Conservation (phyloP, 2,329 filamentous ascomycete genomes). For the Metarhizium sp. region DNA sequence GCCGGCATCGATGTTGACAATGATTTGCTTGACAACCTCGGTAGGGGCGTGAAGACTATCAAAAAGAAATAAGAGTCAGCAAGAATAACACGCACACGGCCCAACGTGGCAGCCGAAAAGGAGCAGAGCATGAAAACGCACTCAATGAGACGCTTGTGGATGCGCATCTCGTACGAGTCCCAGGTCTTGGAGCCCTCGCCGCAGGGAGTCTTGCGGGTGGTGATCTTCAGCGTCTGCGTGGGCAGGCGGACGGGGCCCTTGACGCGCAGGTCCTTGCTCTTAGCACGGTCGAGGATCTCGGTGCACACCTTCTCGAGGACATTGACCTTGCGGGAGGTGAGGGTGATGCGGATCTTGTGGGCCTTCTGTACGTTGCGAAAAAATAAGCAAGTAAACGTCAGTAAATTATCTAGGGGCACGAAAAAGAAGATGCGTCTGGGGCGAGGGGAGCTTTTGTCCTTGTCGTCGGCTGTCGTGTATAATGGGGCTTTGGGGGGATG, state of each 20-base stretch:
- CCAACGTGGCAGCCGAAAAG: too few relatives aligned
- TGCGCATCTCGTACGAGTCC: slow-evolving; percentile 98
- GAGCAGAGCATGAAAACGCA: slow-evolving; percentile 32
- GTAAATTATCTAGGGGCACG: too few relatives aligned
- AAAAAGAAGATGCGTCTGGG: neutral
- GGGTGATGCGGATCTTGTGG: slow-evolving; percentile 97
- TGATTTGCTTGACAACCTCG: slow-evolving; percentile 95
- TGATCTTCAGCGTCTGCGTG: slow-evolving; percentile 94
- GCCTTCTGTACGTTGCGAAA: slow-evolving; percentile 52
- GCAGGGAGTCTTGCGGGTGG: slow-evolving; percentile 97
- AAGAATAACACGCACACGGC: neutral
- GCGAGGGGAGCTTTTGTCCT: neutral
- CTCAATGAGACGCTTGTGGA: slow-evolving; percentile 98
- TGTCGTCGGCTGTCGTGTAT: neutral
- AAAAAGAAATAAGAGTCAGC: slow-evolving; percentile 11
- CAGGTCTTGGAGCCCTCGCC: slow-evolving; percentile 99
- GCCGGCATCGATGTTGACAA: slow-evolving; percentile 91
- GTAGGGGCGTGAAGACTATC: slow-evolving; percentile 87
- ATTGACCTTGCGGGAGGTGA: slow-evolving; percentile 88
- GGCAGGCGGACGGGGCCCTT: slow-evolving; percentile 97
- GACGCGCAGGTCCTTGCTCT: slow-evolving; percentile 95
- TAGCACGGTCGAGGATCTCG: slow-evolving; percentile 97
- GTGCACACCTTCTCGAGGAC: slow-evolving; percentile 96
- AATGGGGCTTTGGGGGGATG: neutral
- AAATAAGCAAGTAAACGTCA: too few relatives aligned